These are phyloP conservation scores for Thalassia testudinum DNA, from an alignment of 116 monocot species.

Conservation along the genomic window DNA sequence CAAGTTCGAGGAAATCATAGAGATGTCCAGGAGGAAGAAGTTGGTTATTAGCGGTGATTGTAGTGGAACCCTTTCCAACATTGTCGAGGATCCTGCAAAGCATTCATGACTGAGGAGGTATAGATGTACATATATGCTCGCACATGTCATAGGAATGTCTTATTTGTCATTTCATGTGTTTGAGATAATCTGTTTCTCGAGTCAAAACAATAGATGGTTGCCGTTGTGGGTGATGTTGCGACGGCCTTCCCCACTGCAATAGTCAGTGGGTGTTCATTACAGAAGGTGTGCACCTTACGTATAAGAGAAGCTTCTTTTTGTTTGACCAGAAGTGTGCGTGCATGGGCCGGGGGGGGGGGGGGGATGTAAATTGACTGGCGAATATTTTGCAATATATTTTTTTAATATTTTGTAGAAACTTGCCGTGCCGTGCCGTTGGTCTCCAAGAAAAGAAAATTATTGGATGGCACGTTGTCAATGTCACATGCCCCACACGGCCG, in stretches of 20 bases:
- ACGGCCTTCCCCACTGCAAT: slow-evolving; percentile 73
- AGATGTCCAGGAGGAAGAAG: slow-evolving; percentile 43
- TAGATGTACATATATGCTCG: neutral
- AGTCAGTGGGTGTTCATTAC: slow-evolving; percentile 55
- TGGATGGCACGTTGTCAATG: too few species aligned
- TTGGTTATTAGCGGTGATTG: slow-evolving; percentile 93
- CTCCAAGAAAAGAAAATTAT: too few species aligned
- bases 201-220: slow-evolving; percentile 54
- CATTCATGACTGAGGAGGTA: slow-evolving; percentile 74
- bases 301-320: too few species aligned
- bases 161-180: neutral
- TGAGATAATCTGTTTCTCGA: neutral
- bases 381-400: too few species aligned
- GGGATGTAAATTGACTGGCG: too few species aligned
- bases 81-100: slow-evolving; percentile 70
- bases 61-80: slow-evolving; percentile 83
- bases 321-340: too few species aligned
- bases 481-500: too few species aligned
- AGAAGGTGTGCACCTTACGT: too few species aligned
- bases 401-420: too few species aligned
- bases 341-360: too few species aligned
- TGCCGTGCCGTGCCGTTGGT: too few species aligned
- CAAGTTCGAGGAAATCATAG: slow-evolving; percentile 60
- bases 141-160: too few species aligned
- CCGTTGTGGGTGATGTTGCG: slow-evolving; percentile 55